A percentile compares a stretch with the other conserved stretches of the same genome.
Conservation (phyloP, 2,329 filamentous ascomycete genomes). For the Aureobasidium pullulans region DNA sequence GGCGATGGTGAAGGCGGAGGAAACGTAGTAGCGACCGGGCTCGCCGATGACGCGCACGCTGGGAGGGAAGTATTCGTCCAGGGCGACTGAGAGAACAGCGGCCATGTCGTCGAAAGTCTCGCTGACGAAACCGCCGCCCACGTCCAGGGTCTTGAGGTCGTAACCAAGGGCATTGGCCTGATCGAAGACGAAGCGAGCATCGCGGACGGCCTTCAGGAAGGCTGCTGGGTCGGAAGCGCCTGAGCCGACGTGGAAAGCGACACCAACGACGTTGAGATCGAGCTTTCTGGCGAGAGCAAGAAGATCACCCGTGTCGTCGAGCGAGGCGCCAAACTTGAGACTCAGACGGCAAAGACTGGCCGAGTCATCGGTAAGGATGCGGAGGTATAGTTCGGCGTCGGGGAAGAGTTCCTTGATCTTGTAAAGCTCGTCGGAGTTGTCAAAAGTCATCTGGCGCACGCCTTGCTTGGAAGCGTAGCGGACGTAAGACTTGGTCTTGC, state of each 20-base stretch:
- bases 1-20: slow-evolving; percentile 85
- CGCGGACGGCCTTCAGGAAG: slow-evolving; percentile 83
- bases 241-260: slow-evolving; percentile 97
- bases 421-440: slow-evolving; percentile 95
- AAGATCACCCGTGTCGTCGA: slow-evolving; percentile 72
- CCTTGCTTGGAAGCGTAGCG: slow-evolving; percentile 77
- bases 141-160: slow-evolving; percentile 78
- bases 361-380: slow-evolving; percentile 94
- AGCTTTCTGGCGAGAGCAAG: slow-evolving; percentile 73
- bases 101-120: slow-evolving; percentile 93
- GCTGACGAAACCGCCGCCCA: slow-evolving; percentile 85
- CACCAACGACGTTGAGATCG: slow-evolving; percentile 83
- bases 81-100: slow-evolving; percentile 64
- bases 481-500: slow-evolving; percentile 98
- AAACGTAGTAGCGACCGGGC: slow-evolving; percentile 93
- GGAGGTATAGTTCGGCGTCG: slow-evolving; percentile 81
- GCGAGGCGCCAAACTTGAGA: slow-evolving; percentile 91
- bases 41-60: slow-evolving; percentile 85
- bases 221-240: slow-evolving; percentile 89
- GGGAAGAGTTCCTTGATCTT: slow-evolving; percentile 94
- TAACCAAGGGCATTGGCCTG: slow-evolving; percentile 71
- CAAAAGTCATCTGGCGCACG: slow-evolving; percentile 98
- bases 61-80: slow-evolving; percentile 83
- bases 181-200: slow-evolving; percentile 83
- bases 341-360: slow-evolving; percentile 89